Evolutionary conservation across 306 rosid genomes (phyloP).

Genomic region (Arachis stenosperma): DNA sequence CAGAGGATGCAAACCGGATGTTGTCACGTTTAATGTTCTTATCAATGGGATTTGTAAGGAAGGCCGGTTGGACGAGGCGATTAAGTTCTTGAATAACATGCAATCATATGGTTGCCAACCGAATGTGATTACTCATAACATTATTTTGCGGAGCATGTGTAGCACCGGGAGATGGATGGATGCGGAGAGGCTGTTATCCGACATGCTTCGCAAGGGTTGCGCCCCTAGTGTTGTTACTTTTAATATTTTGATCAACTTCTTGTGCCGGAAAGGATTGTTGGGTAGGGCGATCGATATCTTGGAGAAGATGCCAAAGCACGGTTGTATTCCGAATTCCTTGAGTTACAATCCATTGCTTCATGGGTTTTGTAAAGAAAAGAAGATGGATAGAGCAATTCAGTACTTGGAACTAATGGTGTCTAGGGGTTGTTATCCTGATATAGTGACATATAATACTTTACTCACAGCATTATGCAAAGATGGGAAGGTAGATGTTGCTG

Average conservation of each 20-base stretch:
- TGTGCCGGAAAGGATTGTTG: slow-evolving; percentile 82
- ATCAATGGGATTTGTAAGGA: slow-evolving; percentile 92
- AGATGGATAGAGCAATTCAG: slow-evolving; percentile 84
- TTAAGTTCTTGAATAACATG: slow-evolving; percentile 66
- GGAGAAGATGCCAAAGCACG: slow-evolving; percentile 89
- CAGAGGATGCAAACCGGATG: slow-evolving; percentile 91
- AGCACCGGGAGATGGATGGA: slow-evolving; percentile 96
- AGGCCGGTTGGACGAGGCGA: slow-evolving; percentile 87
- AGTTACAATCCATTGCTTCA: slow-evolving; percentile 96
- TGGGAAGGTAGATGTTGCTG: slow-evolving; percentile 89
- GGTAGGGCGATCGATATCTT: slow-evolving; percentile 87
- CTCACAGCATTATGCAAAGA: slow-evolving; percentile 90
- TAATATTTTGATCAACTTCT: slow-evolving; percentile 89
- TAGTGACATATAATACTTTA: slow-evolving; percentile 90
- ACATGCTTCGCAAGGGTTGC: slow-evolving; percentile 86
- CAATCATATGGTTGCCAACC: slow-evolving; percentile 74
- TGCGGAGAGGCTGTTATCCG: slow-evolving; percentile 74
- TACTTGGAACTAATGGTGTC: slow-evolving; percentile 86
- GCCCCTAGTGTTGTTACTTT: slow-evolving; percentile 97
- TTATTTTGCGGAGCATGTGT: slow-evolving; percentile 86
- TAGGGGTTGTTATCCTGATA: slow-evolving; percentile 94
- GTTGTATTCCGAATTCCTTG: slow-evolving; percentile 88
- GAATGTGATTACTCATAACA: slow-evolving; percentile 80
- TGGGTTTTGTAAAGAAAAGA: slow-evolving; percentile 87
- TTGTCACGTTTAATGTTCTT: slow-evolving; percentile 88